Conservation (phyloP, 768 basidiomycete genomes). For the Psilocybe cubensis region DNA sequence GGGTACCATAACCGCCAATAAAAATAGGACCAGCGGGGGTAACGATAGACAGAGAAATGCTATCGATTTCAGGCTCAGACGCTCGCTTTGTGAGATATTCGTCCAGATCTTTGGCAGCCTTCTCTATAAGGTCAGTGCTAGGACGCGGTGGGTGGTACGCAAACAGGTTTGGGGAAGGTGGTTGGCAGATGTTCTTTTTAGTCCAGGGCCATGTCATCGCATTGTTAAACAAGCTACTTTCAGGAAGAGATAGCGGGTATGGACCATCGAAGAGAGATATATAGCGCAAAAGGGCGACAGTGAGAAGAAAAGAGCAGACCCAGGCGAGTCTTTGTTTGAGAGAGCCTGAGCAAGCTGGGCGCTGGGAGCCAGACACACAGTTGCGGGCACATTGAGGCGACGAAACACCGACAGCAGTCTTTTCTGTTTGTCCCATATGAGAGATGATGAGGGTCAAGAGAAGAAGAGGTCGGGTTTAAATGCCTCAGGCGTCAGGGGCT, state of each 20-base stretch:
- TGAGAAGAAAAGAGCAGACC: not conserved
- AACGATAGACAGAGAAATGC: conserved; percentile 52
- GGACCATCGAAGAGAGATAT: not conserved
- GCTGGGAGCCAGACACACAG: no score
- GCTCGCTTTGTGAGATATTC: conserved; percentile 30
- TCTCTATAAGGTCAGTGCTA: conserved; percentile 21
- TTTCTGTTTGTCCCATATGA: no score
- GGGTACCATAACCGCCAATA: conserved; percentile 46
- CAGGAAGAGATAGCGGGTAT: not conserved
- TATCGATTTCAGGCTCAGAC: conserved; percentile 44
- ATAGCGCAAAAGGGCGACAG: not conserved
- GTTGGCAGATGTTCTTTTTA: conserved; percentile 14
- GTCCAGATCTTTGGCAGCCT: conserved; percentile 27
- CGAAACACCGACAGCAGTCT: no score
- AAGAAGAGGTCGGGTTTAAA: no score
- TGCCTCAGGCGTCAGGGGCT: no score
- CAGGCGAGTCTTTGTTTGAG: not conserved
- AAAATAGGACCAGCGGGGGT: conserved; percentile 49
- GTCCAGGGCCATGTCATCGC: not conserved
- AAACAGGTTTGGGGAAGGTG: conserved; percentile 31
- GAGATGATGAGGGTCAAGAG: no score
- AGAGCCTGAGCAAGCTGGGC: no score
- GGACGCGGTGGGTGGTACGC: conserved; percentile 28
- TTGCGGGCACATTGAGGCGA: no score
- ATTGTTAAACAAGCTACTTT: not conserved